These are phyloP conservation scores for Musa balbisiana DNA, from an alignment of 202 grass and related monocot species.

Conservation along the genomic window DNA sequence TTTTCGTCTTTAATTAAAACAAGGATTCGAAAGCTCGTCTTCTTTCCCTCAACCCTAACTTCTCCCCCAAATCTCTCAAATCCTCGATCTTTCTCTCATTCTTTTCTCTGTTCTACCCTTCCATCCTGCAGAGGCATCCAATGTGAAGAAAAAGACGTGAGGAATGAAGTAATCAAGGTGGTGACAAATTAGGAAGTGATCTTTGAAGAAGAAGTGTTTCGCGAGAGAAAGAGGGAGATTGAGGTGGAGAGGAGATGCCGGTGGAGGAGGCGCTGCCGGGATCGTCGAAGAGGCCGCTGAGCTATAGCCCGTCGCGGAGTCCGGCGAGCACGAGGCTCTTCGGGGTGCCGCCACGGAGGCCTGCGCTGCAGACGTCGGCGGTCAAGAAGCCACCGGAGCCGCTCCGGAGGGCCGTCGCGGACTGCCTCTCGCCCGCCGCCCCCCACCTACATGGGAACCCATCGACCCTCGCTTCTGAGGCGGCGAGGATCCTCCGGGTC, in stretches of 20 bases:
- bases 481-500: constrained; percentile 73
- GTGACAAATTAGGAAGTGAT: neutral
- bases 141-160: neutral
- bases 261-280: constrained; percentile 37
- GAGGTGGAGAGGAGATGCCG: constrained; percentile 39
- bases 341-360: constrained; percentile 29
- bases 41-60: constrained; percentile 10
- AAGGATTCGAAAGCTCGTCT: constrained; percentile 24
- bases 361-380: constrained; percentile 28
- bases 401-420: constrained; percentile 73
- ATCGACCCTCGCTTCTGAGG: constrained; percentile 50
- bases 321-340: constrained; percentile 41
- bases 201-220: neutral
- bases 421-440: constrained; percentile 80
- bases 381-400: constrained; percentile 75
- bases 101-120: constrained; percentile 15
- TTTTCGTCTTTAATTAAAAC: neutral
- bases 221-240: neutral
- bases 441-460: constrained; percentile 55
- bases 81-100: constrained; percentile 18
- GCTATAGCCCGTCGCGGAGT: constrained; percentile 33
- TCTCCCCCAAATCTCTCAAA: constrained; percentile 24
- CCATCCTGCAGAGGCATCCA: neutral
- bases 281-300: constrained; percentile 35
- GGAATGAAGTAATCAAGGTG: constrained; percentile 9